phyloP scores from a whole-genome alignment of 2,329 filamentous ascomycete genomes.

The Exutisphaerella laricina region DNA sequence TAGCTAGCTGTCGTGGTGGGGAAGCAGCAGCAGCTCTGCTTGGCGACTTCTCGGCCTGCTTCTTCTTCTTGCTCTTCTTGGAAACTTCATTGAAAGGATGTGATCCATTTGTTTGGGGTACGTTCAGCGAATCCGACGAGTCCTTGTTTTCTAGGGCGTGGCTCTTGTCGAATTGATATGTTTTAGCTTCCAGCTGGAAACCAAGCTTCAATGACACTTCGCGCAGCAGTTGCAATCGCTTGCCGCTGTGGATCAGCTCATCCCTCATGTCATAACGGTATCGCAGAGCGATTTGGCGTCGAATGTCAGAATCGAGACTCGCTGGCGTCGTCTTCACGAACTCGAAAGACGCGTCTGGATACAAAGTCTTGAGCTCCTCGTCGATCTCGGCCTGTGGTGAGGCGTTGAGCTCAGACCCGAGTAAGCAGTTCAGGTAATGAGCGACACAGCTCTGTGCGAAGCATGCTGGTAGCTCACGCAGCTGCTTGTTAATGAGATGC shows the following conservation, averaged over 20 bases:
- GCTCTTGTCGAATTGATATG: conserved; percentile 61
- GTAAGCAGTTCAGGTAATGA: conserved; percentile 88
- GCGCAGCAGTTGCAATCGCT: conserved; percentile 77
- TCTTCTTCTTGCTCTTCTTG: conserved; percentile 53
- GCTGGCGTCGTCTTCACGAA: conserved; percentile 77
- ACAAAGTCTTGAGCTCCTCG: conserved; percentile 65
- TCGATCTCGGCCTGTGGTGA: conserved; percentile 75
- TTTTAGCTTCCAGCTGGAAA: conserved; percentile 75
- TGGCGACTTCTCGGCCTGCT: conserved; percentile 45
- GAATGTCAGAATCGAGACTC: conserved; percentile 62
- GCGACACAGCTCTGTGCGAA: conserved; percentile 74
- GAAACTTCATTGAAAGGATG: conserved; percentile 24
- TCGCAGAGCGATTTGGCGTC: conserved; percentile 64
- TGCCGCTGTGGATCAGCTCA: conserved; percentile 62
- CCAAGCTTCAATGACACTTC: conserved; percentile 86
- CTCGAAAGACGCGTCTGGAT: conserved; percentile 72
- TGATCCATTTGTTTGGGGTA: conserved; percentile 33
- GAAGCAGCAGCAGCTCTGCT: conserved; percentile 39
- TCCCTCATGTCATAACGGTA: conserved; percentile 70
- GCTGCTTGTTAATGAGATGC: conserved; percentile 73
- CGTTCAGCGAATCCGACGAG: conserved; percentile 28
- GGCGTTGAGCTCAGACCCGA: conserved; percentile 71
- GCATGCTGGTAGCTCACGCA: conserved; percentile 71
- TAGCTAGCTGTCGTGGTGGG: conserved; percentile 46
- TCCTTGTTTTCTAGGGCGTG: conserved; percentile 24